Conservation (phyloP, 176 grass and related monocot species). For the Oryza meyeriana region DNA sequence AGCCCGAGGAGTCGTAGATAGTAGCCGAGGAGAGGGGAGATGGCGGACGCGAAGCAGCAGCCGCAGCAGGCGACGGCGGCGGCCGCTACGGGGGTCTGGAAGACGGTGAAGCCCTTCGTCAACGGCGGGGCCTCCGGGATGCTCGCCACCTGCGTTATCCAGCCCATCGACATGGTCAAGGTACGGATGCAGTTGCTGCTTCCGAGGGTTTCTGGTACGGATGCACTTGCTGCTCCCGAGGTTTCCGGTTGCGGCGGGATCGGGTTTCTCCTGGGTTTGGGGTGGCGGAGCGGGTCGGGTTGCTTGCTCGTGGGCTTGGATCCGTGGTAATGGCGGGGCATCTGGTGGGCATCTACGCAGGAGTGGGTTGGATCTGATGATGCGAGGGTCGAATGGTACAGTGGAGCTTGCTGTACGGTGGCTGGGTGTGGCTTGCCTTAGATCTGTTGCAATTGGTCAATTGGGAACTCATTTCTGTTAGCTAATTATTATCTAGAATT, state of each 20-base stretch:
- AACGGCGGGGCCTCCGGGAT: slow-evolving; percentile 74
- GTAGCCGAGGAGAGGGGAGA: slow-evolving; percentile 38
- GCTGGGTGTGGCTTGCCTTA: neutral
- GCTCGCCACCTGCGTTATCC: slow-evolving; percentile 82
- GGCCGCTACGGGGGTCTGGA: slow-evolving; percentile 51
- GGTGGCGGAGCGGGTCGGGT: neutral
- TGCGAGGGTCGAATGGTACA: neutral
- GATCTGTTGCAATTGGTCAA: slow-evolving; percentile 6
- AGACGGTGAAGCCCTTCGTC: slow-evolving; percentile 66
- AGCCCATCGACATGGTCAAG: slow-evolving; percentile 91
- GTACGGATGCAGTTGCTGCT: neutral
- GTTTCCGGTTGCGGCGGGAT: neutral
- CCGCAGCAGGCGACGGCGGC: slow-evolving; percentile 25
- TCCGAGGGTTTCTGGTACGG: neutral
- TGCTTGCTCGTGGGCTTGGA: neutral
- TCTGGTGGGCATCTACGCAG: neutral
- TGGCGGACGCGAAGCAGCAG: slow-evolving; percentile 68
- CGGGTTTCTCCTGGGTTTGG: neutral
- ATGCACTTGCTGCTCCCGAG: no score
- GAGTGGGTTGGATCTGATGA: slow-evolving; percentile 20
- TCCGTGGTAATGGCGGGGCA: neutral
- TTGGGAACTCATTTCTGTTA: neutral
- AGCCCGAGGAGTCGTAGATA: slow-evolving; percentile 1
- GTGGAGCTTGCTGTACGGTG: neutral
- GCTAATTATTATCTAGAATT: neutral